These are phyloP conservation scores for Odonthalia washingtoniensis DNA, from an alignment of 31 red algal genomes.

Conservation along the genomic window DNA sequence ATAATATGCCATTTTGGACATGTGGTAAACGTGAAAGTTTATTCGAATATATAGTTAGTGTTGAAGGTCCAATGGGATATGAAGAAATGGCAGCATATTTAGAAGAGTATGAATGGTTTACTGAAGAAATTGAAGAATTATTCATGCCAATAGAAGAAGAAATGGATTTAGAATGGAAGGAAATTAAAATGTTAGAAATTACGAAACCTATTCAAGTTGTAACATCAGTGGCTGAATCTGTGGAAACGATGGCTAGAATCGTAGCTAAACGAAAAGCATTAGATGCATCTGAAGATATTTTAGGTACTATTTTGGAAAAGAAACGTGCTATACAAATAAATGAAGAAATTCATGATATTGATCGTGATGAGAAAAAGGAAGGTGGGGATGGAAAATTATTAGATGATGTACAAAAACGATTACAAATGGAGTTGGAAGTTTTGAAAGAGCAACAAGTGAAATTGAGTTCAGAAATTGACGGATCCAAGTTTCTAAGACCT, in stretches of 20 bases:
- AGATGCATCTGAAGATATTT: slow-evolving; percentile 40
- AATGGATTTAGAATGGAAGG: slow-evolving; percentile 46
- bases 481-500: slow-evolving; percentile 36
- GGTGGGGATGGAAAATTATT: neutral
- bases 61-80: slow-evolving; percentile 37
- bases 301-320: neutral
- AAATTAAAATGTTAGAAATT: slow-evolving; percentile 42
- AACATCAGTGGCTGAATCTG: slow-evolving; percentile 23
- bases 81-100: slow-evolving; percentile 60
- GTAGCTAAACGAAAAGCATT: slow-evolving; percentile 53
- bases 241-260: slow-evolving; percentile 62
- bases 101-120: slow-evolving; percentile 61
- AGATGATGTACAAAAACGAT: slow-evolving; percentile 2
- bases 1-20: slow-evolving; percentile 68
- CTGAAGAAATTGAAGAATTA: slow-evolving; percentile 56
- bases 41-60: slow-evolving; percentile 54
- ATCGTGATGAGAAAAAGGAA: slow-evolving; percentile 12
- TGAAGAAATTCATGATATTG: slow-evolving; percentile 12
- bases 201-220: slow-evolving; percentile 54
- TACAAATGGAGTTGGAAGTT: neutral
- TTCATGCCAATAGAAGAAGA: slow-evolving; percentile 57
- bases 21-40: slow-evolving; percentile 35
- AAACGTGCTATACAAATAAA: neutral
- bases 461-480: slow-evolving; percentile 21
- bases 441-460: slow-evolving; percentile 9